Conservation (phyloP, 768 basidiomycete species). For the Phanerodontia chrysosporium region DNA sequence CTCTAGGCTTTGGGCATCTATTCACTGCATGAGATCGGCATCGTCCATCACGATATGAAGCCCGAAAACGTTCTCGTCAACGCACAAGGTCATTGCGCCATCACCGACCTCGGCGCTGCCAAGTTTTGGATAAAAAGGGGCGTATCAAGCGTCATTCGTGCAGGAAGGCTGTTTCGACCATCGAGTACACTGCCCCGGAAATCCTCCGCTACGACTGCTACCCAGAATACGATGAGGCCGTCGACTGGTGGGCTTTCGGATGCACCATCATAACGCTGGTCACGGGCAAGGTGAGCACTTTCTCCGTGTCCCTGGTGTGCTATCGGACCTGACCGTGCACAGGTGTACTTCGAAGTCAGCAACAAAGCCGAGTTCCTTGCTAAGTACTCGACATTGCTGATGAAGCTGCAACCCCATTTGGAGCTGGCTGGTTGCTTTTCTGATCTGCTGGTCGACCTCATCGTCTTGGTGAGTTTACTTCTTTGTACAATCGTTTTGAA, state of each 20-base stretch:
- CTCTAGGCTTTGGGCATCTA: slow-evolving; percentile 21
- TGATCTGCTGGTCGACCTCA: too few species aligned
- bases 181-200: slow-evolving; percentile 23
- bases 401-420: too few species aligned
- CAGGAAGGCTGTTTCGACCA: slow-evolving; percentile 13
- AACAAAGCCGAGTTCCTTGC: too few species aligned
- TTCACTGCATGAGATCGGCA: slow-evolving; percentile 46
- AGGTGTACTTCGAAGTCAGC: too few species aligned
- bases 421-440: too few species aligned
- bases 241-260: slow-evolving; percentile 50
- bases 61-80: slow-evolving; percentile 46
- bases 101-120: slow-evolving; percentile 56
- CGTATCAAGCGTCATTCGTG: neutral
- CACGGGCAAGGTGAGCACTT: slow-evolving; percentile 14
- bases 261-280: slow-evolving; percentile 40
- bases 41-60: slow-evolving; percentile 56
- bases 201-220: slow-evolving; percentile 5
- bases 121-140: slow-evolving; percentile 43
- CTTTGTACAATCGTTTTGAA: too few species aligned
- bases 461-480: too few species aligned
- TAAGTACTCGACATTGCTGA: too few species aligned
- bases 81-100: slow-evolving; percentile 36
- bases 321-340: too few species aligned
- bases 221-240: slow-evolving; percentile 40
- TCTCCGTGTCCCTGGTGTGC: too few species aligned